A percentile compares a stretch with the other conserved stretches of the same genome.
Conservation (phyloP, 208 protist genomes). For the Trichomonas vaginalis region DNA sequence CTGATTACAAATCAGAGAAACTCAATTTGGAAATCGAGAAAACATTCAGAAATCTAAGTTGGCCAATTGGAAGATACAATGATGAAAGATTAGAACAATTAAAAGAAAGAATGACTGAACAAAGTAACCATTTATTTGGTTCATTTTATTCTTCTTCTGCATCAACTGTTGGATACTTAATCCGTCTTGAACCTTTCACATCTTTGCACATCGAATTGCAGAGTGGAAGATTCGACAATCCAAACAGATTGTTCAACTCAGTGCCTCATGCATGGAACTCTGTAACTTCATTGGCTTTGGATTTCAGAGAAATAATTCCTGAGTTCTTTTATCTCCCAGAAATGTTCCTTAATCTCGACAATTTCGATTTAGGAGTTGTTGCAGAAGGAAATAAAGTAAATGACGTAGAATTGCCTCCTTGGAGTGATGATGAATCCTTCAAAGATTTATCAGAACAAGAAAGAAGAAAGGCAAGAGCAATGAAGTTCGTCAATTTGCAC, state of each 20-base stretch:
- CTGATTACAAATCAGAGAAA: conserved; percentile 29
- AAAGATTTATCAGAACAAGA: not conserved
- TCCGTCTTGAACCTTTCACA: conserved; percentile 33
- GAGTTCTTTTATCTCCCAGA: conserved; percentile 51
- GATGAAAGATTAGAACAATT: not conserved
- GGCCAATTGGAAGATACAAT: conserved; percentile 30
- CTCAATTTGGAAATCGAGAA: conserved; percentile 29
- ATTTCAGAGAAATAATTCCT: conserved; percentile 39
- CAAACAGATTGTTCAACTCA: not conserved
- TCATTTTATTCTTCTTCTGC: conserved; percentile 30
- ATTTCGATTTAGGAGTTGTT: conserved; percentile 36
- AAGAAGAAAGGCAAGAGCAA: not conserved
- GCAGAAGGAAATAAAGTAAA: conserved; percentile 13
- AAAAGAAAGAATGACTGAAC: not conserved
- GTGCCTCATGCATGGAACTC: not conserved
- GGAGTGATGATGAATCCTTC: conserved; percentile 9
- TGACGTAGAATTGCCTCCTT: conserved; percentile 29
- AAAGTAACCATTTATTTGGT: not conserved
- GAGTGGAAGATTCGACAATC: not conserved
- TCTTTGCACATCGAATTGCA: conserved; percentile 27
- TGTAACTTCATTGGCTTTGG: not conserved
- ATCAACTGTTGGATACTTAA: conserved; percentile 29
- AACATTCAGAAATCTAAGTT: conserved; percentile 36
- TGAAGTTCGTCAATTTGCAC: conserved; percentile 42
- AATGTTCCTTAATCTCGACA: conserved; percentile 39